Base-by-base conservation (phyloP, 1,284 basidiomycete species). In the Cryptococcus sp. region DNA sequence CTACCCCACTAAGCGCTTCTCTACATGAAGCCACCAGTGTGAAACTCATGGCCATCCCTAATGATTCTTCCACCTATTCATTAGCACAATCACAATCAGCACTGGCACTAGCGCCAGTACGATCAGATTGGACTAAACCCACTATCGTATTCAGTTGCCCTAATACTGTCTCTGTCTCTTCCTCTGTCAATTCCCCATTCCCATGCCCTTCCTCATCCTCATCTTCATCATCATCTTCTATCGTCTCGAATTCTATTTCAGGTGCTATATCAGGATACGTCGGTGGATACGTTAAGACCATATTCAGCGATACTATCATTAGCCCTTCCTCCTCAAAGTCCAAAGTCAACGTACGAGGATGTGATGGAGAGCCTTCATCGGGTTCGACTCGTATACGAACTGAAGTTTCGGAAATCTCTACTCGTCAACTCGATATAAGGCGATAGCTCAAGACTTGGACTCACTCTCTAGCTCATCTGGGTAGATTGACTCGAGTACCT, bases 11-110 rank as follows among this genome's bases (percentile, higher is more conserved):
- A 13, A 97, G 77, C 46, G 83, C 80, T 70, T 97, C 93, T 56
- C 88, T 81, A 43, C 97, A 80, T 63, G 90, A 86, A 2, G 89
- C 86, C 3, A 91, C 87, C 5, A 98, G 80, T 0, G 93, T 91
- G 69, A 97, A 98, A 11, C 91, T 93, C 92, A 98, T 97, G 2
- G 94, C 91, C 86, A 97, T 94, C 36, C 92, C 92, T 22, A 91
- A 69, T 62, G 89, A 93, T 67, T 97, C 92, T 67, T 87, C 83
- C 24, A 87, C 92, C 89, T 92, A 56, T 23, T 51, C 32, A 25
- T 3, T 21, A 25, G 31, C 37, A 32, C 48, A 34, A 23, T 13
- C 52, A 7, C n/a, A 46, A 34, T 46, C 46, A 22, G n/a, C 45
- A 3, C 4, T 2, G 13, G 10, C 19, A 45, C 2, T 22, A 34